Base-by-base conservation (phyloP, 2,329 filamentous ascomycete genomes). In the Pseudocercospora fuligena region DNA sequence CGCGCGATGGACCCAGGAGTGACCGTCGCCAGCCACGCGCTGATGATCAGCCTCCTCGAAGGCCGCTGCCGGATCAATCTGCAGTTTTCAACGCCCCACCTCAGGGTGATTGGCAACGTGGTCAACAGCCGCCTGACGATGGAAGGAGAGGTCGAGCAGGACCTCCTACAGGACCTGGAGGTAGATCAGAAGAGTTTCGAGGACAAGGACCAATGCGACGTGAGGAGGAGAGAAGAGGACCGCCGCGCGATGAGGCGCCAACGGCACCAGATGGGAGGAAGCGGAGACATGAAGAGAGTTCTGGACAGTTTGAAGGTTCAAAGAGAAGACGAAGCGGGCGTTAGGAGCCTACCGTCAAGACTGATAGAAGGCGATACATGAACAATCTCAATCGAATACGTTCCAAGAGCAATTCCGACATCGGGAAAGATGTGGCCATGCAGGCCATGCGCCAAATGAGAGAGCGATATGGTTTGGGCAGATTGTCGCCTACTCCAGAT, bases 221-320 rank as follows among this genome's bases (percentile, higher is more conserved):
- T 61, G 73, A 62, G 57, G 63, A 51, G 51, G 59, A 63, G 53
- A 46, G 63, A 8, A 60, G 71, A 61, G 62, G 63, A 23, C 60
- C 65, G 29, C 56, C 61, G 27, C 67, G 71, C 7, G 69, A 72
- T 25, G 70, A 72, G 2, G 67, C 59, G 2, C 68, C 40, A 46
- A 47, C 43, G 3, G 61, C 58, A 21, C 59, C 51, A 19, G 69
- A 70, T 60, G 70, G 66, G 12, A 69, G 75, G 51, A 77, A 77
- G 70, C 71, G 74, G 11, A 66, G 73, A 59, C 73, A 74, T 51
- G 75, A 77, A 23, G 75, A 76, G 7, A 59, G 56, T 23, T 67
- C 63, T 27, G 63, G 60, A 60, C 61, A 62, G 16, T 73, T 72
- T 62, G 73, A 70, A 49, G 60, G 65, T 12, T 67, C 67, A 9